Evolutionary conservation across 2,329 filamentous ascomycete genomes (phyloP).

Genomic region (Fusarium tricinctum): DNA sequence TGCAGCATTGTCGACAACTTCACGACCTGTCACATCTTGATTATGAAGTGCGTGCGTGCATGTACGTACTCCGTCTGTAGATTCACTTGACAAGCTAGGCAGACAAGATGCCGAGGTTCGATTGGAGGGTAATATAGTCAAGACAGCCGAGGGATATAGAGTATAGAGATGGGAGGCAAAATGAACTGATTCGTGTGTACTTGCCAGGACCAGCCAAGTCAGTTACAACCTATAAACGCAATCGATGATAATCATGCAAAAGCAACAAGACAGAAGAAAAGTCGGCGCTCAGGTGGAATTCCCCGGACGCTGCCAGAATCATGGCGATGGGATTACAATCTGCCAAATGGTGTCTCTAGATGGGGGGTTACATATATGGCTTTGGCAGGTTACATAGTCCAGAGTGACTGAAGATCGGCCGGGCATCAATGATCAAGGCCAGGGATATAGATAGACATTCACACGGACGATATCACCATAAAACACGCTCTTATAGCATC

Average conservation of each 20-base stretch:
- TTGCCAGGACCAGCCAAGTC: neutral
- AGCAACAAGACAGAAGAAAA: neutral
- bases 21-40: conserved; percentile 11
- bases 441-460: neutral
- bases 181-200: neutral
- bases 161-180: conserved; percentile 1
- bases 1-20: conserved; percentile 9
- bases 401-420: neutral
- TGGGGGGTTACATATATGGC: neutral
- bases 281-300: neutral
- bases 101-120: conserved; percentile 17
- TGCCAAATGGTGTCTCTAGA: neutral
- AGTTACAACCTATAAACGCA: neutral
- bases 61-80: neutral
- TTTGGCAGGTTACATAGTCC: neutral
- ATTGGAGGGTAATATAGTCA: conserved; percentile 11
- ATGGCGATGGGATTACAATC: conserved; percentile 4
- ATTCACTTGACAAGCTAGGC: neutral
- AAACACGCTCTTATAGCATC: neutral
- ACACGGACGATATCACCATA: neutral
- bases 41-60: conserved; percentile 7
- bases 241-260: neutral
- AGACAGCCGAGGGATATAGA: conserved; percentile 10
- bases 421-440: neutral
- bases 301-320: neutral